Percentiles rank a stretch among this genome's conserved stretches.
Conservation (phyloP, 2,329 filamentous ascomycete genomes). For the Sarocladiaceae sp. region DNA sequence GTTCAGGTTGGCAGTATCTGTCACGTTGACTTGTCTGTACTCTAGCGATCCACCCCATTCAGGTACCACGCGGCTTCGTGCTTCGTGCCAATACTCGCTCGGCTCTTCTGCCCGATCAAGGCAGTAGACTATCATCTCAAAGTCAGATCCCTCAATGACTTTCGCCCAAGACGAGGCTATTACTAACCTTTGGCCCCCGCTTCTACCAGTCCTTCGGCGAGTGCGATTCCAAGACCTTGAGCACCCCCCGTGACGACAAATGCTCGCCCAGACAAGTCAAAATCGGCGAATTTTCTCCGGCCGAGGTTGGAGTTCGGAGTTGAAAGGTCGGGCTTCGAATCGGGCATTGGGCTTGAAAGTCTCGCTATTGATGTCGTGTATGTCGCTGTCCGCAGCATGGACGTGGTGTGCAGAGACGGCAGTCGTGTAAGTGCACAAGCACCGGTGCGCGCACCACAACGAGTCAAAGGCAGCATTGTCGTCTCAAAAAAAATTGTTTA, state of each 20-base stretch:
- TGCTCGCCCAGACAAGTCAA: constrained; percentile 63
- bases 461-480: too few relatives aligned
- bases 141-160: not conserved
- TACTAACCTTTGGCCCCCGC: constrained; percentile 61
- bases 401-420: not conserved
- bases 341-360: not conserved
- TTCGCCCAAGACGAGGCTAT: not conserved
- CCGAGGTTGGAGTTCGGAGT: constrained; percentile 20
- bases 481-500: too few relatives aligned
- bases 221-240: constrained; percentile 67
- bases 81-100: constrained; percentile 52
- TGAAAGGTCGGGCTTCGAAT: not conserved
- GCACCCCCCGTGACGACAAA: constrained; percentile 69
- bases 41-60: constrained; percentile 60
- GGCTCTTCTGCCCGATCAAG: constrained; percentile 49
- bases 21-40: constrained; percentile 66
- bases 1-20: constrained; percentile 56
- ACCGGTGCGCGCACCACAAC: too few relatives aligned
- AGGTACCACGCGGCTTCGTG: constrained; percentile 57
- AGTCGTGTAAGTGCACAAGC: not conserved
- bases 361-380: not conserved
- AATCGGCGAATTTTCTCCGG: constrained; percentile 54
- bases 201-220: constrained; percentile 70
- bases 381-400: not conserved
- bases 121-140: constrained; percentile 43